Evolutionary conservation across 768 basidiomycete genomes (phyloP), one percentile per base, ranked within the genome.

Genomic region (Tulasnella sp.): DNA sequence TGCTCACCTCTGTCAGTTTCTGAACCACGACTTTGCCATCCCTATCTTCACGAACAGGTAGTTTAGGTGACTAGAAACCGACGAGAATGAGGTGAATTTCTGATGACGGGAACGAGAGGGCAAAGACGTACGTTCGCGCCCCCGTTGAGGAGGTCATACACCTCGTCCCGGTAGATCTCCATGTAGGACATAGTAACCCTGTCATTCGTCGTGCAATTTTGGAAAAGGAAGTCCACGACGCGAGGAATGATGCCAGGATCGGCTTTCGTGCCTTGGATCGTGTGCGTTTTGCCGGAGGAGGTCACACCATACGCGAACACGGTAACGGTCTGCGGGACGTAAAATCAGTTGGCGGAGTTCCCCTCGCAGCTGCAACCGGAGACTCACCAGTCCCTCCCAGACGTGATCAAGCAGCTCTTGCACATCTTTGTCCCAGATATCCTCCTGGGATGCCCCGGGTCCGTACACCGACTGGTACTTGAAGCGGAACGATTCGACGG

Each of bases 141-240:
- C 76, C 89, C 88, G 0, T 94, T 94, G 3, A 97, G 89, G 37
- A 97, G 89, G 84, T 96, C 96, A 83, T 94, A 96, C 3, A 94
- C 93, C 82, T 97, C 96, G 84, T 97, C 95, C 84, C 94, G 94
- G 86, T 96, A 95, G 77, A 97, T 95, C 85, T 97, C 95, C 91
- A 95, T 93, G 82, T 96, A 96, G 0, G 93, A 93, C 20, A 93
- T 87, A 7, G 88, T 83, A 34, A 92, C 86, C 28, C 24, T 41
- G 22, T 80, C 78, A n/a, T 64, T 40, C 24, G 75, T 34, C 42
- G 81, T 75, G 83, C 88, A 88, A 84, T 88, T 88, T 77, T 88
- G 87, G 83, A 92, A 92, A 85, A 94, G 89, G 1, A 89, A 89
- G 84, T 90, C 86, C n/a, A 96, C 91, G 8, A 92, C 91, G 40